Conservation (phyloP, 2,329 filamentous ascomycete species). For the Botrytis aclada region DNA sequence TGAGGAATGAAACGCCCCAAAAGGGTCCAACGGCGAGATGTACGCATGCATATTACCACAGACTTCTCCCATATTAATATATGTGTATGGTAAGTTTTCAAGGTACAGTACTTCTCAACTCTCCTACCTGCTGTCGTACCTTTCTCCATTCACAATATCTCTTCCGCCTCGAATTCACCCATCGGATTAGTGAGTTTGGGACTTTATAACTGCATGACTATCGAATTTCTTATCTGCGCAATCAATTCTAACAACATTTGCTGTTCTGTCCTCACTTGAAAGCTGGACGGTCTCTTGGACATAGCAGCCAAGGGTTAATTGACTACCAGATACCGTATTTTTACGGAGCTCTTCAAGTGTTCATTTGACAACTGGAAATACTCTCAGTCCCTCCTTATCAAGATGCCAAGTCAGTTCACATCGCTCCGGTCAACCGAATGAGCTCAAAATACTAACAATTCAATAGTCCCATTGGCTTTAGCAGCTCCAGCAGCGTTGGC, state of each 20-base stretch:
- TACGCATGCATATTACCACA: neutral
- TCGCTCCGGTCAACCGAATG: neutral
- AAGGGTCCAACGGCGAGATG: neutral
- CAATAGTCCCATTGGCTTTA: conserved; percentile 51
- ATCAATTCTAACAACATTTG: neutral
- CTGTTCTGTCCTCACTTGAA: neutral
- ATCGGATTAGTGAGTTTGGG: neutral
- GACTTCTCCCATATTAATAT: neutral
- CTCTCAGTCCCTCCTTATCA: neutral
- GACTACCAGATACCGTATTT: neutral
- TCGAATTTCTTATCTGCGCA: neutral
- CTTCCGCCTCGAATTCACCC: neutral
- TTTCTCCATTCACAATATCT: neutral
- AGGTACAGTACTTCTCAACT: neutral
- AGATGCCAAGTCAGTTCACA: conserved; percentile 31
- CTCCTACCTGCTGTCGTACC: neutral
- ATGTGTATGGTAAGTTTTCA: neutral
- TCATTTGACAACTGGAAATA: neutral
- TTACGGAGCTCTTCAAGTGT: neutral
- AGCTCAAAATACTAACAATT: neutral
- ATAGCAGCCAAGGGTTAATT: neutral
- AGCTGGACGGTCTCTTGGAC: neutral
- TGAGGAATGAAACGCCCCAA: neutral
- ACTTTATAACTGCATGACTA: neutral
- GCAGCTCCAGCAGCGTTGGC: conserved; percentile 62